Percentiles rank a stretch among this genome's conserved stretches.
Evolutionary conservation across 2,329 filamentous ascomycete genomes (phyloP).

Genomic region (Blastomyces emzantsi): DNA sequence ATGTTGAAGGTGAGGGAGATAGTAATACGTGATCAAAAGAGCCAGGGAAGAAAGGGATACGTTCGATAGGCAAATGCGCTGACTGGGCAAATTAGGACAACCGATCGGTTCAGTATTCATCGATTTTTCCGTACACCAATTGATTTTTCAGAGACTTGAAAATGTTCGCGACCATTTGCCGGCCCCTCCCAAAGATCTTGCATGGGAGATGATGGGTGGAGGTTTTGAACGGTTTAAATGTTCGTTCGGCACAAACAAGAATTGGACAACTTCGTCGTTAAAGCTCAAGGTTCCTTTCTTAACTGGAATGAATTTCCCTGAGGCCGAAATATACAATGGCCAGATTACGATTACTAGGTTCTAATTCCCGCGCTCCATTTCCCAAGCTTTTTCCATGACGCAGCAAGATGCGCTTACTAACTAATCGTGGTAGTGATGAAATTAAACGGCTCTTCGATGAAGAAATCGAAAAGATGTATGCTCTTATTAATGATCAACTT

Average conservation of each 20-base stretch:
- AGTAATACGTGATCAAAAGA: slow-evolving; percentile 8
- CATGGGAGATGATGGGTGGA: slow-evolving; percentile 10
- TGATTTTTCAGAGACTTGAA: slow-evolving; percentile 20
- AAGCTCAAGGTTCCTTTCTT: slow-evolving; percentile 10
- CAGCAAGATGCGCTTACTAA: neutral
- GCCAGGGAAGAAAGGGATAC: neutral
- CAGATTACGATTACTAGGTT: slow-evolving; percentile 11
- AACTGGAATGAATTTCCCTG: slow-evolving; percentile 1
- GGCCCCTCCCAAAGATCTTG: slow-evolving; percentile 8
- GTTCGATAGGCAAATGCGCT: neutral
- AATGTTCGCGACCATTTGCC: slow-evolving; percentile 18
- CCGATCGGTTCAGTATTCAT: slow-evolving; percentile 33
- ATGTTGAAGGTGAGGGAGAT: slow-evolving; percentile 9
- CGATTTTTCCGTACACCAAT: slow-evolving; percentile 24
- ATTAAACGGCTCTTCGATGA: slow-evolving; percentile 9
- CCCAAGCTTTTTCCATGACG: neutral
- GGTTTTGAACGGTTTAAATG: slow-evolving; percentile 11
- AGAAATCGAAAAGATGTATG: slow-evolving; percentile 11
- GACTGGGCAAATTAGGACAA: slow-evolving; percentile 17
- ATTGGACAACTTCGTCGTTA: slow-evolving; percentile 9
- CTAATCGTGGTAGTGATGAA: slow-evolving; percentile 10
- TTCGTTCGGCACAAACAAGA: slow-evolving; percentile 7
- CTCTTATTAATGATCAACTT: slow-evolving; percentile 10
- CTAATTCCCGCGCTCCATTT: neutral
- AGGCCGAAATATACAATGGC: slow-evolving; percentile 11